A percentile compares a stretch with the other conserved stretches of the same genome.
Evolutionary conservation across 2,329 filamentous ascomycete genomes (phyloP).

Genomic region (Rhynchosporium agropyri): DNA sequence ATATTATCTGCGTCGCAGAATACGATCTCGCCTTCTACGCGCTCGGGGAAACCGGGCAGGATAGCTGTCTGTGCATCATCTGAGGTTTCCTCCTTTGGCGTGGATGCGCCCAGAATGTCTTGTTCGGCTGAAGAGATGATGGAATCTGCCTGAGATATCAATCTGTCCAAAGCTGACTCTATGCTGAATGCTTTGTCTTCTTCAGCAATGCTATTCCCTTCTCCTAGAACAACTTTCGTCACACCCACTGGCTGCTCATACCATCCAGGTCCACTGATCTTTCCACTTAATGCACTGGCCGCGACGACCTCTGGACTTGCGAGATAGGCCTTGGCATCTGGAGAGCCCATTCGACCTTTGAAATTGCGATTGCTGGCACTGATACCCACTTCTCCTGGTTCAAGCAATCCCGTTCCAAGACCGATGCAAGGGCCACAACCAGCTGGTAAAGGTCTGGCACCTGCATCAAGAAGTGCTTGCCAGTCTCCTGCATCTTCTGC

Average conservation of each 20-base stretch:
- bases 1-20: slow-evolving; percentile 87
- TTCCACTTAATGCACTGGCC: slow-evolving; percentile 76
- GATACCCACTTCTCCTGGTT: slow-evolving; percentile 86
- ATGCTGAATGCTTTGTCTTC: slow-evolving; percentile 67
- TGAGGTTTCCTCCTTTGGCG: slow-evolving; percentile 31
- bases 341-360: slow-evolving; percentile 85
- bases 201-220: slow-evolving; percentile 67
- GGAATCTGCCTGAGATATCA: slow-evolving; percentile 68
- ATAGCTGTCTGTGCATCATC: slow-evolving; percentile 63
- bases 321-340: slow-evolving; percentile 80
- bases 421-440: slow-evolving; percentile 89
- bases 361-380: slow-evolving; percentile 86
- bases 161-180: slow-evolving; percentile 70
- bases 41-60: slow-evolving; percentile 83
- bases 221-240: slow-evolving; percentile 68
- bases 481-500: slow-evolving; percentile 84
- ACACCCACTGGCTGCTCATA: slow-evolving; percentile 73
- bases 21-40: slow-evolving; percentile 81
- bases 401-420: slow-evolving; percentile 73
- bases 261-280: slow-evolving; percentile 75
- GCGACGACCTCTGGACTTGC: slow-evolving; percentile 90
- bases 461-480: slow-evolving; percentile 79
- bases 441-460: slow-evolving; percentile 70
- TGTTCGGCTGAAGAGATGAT: slow-evolving; percentile 44
- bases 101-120: slow-evolving; percentile 37